These are phyloP conservation scores for Rhododendron mucronatum DNA, from an alignment of 148 eudicot species.

Conservation along the genomic window DNA sequence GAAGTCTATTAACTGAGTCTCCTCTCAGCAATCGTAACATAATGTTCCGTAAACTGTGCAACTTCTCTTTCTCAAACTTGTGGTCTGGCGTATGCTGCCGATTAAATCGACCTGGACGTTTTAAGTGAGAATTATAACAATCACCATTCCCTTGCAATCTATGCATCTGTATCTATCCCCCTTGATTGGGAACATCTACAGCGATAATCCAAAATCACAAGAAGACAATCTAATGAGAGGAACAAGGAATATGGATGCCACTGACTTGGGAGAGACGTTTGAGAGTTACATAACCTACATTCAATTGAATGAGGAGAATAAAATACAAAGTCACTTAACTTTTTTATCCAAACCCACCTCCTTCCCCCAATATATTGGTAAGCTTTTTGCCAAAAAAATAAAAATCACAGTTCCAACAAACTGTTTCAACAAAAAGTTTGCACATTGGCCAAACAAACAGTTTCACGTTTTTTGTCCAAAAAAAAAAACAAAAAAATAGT, in stretches of 20 bases:
- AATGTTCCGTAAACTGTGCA: neutral
- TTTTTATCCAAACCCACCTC: too few species aligned
- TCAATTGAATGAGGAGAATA: neutral
- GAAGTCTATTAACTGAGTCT: neutral
- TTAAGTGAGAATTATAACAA: slow-evolving; percentile 48
- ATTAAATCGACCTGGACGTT: slow-evolving; percentile 69
- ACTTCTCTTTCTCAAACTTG: slow-evolving; percentile 29
- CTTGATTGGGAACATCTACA: slow-evolving; percentile 62
- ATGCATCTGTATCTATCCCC: slow-evolving; percentile 61
- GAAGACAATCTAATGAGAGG: neutral
- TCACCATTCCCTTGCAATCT: slow-evolving; percentile 52
- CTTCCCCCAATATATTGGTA: too few species aligned
- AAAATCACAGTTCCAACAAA: too few species aligned
- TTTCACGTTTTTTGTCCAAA: too few species aligned
- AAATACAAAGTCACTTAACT: too few species aligned
- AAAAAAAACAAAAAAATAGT: too few species aligned
- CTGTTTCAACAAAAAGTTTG: too few species aligned
- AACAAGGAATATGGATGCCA: neutral
- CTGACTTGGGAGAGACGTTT: neutral
- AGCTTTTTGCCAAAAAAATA: too few species aligned
- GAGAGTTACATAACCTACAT: neutral
- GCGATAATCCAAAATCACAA: neutral
- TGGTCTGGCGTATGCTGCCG: slow-evolving; percentile 77
- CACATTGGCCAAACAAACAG: too few species aligned
- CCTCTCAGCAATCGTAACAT: neutral